phyloP scores from a whole-genome alignment of 2,329 filamentous ascomycete genomes.

The Penicillium glabrum region DNA sequence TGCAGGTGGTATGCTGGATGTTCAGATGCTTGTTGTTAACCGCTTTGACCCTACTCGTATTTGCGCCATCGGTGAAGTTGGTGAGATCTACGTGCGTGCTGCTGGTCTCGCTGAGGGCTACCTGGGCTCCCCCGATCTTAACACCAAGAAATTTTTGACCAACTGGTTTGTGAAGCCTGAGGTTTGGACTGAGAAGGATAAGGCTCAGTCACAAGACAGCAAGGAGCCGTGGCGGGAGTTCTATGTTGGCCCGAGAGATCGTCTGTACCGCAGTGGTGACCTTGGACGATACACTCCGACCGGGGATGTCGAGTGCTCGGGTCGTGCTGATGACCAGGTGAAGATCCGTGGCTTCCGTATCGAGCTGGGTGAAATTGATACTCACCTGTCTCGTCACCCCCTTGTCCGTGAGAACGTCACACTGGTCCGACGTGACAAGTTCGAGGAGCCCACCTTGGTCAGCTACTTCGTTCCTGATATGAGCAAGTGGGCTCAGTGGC shows the following conservation, averaged over 20 bases:
- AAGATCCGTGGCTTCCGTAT: conserved; percentile 97
- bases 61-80: conserved; percentile 77
- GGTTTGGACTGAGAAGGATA: conserved; percentile 66
- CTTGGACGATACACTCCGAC: conserved; percentile 71
- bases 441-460: conserved; percentile 82
- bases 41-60: conserved; percentile 65
- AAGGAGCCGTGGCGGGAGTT: conserved; percentile 74
- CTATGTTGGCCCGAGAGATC: conserved; percentile 79
- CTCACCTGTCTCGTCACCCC: conserved; percentile 70
- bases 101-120: conserved; percentile 84
- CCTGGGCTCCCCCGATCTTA: conserved; percentile 61
- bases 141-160: conserved; percentile 71
- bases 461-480: conserved; percentile 87
- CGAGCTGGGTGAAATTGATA: conserved; percentile 91
- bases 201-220: conserved; percentile 50
- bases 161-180: conserved; percentile 84
- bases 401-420: conserved; percentile 84
- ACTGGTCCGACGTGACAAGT: conserved; percentile 75
- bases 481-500: conserved; percentile 69
- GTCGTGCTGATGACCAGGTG: conserved; percentile 82
- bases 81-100: conserved; percentile 80
- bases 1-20: conserved; percentile 72
- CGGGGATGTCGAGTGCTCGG: conserved; percentile 74
- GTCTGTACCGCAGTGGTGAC: conserved; percentile 85
- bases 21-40: conserved; percentile 83